Conservation (phyloP, 805 yeast genomes). For the Grigorovia transvaalensis region DNA sequence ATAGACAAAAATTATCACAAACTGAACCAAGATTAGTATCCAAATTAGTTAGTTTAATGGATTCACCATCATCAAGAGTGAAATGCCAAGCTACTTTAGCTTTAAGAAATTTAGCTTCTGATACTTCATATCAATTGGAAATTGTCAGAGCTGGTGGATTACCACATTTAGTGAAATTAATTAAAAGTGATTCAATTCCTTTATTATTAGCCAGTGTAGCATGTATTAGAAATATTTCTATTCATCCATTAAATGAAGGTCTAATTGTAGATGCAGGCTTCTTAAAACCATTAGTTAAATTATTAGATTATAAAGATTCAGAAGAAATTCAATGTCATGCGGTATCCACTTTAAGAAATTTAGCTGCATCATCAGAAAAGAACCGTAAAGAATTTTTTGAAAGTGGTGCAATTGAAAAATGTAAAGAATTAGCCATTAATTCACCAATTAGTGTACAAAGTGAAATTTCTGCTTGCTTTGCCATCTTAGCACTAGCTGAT, state of each 20-base stretch:
- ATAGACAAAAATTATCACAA: constrained; percentile 77
- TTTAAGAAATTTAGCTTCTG: constrained; percentile 89
- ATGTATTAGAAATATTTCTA: constrained; percentile 92
- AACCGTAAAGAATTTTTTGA: constrained; percentile 85
- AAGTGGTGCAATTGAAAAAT: constrained; percentile 91
- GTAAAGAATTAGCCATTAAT: constrained; percentile 72
- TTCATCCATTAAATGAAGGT: constrained; percentile 93
- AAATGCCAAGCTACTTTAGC: constrained; percentile 98
- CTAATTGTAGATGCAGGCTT: constrained; percentile 95
- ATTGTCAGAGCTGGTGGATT: constrained; percentile 93
- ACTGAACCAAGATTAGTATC: constrained; percentile 88
- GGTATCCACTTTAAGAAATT: constrained; percentile 86
- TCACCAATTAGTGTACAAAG: constrained; percentile 90
- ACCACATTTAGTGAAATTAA: constrained; percentile 80
- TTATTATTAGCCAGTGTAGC: constrained; percentile 95
- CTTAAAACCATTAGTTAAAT: constrained; percentile 75
- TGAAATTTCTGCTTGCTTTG: constrained; percentile 95
- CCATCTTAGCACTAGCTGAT: constrained; percentile 92
- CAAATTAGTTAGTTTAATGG: constrained; percentile 85
- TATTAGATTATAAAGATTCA: constrained; percentile 74
- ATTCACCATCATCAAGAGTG: constrained; percentile 84
- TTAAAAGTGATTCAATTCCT: constrained; percentile 85
- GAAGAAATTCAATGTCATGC: constrained; percentile 99
- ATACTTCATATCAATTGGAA: constrained; percentile 89
- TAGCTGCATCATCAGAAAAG: constrained; percentile 92